Evolutionary conservation across 1,139 yeast genomes (phyloP).

Genomic region (Geotrichum phurueaensis): DNA sequence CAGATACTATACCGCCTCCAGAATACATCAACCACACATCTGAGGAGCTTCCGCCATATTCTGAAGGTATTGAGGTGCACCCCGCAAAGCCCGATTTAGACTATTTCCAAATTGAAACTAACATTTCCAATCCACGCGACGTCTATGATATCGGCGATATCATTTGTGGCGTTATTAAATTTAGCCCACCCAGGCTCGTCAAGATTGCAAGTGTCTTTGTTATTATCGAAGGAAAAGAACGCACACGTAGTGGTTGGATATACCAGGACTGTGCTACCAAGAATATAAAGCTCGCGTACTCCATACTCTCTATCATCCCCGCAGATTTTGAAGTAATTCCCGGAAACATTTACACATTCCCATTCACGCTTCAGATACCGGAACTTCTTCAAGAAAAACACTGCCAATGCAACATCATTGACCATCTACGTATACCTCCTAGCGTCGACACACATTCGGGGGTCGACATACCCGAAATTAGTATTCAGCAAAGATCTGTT

Average conservation of each 20-base stretch:
- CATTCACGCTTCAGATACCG: constrained; percentile 3
- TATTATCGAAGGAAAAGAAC: constrained; percentile 4
- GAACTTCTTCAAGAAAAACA: background rate
- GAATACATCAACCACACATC: background rate
- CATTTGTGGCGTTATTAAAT: background rate
- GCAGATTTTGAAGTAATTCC: background rate
- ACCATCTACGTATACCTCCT: constrained; percentile 2
- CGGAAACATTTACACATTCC: background rate
- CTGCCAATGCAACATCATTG: background rate
- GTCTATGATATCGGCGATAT: constrained; percentile 4
- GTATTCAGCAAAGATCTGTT: background rate
- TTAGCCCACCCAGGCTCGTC: background rate
- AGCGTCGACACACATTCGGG: constrained; percentile 1
- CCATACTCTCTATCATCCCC: background rate
- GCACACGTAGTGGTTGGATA: background rate
- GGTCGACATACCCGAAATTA: background rate
- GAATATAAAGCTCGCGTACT: background rate
- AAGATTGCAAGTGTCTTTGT: background rate
- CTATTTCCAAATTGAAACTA: background rate
- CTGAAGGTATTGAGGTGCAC: constrained; percentile 1
- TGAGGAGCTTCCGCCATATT: constrained; percentile 1
- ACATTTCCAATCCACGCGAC: background rate
- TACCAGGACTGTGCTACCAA: background rate
- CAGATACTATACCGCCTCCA: background rate
- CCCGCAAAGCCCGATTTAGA: background rate